A percentile compares a stretch with the other conserved stretches of the same genome.
phyloP scores from a whole-genome alignment of 257 asterid genomes.

The Rubia yunnanensis region DNA sequence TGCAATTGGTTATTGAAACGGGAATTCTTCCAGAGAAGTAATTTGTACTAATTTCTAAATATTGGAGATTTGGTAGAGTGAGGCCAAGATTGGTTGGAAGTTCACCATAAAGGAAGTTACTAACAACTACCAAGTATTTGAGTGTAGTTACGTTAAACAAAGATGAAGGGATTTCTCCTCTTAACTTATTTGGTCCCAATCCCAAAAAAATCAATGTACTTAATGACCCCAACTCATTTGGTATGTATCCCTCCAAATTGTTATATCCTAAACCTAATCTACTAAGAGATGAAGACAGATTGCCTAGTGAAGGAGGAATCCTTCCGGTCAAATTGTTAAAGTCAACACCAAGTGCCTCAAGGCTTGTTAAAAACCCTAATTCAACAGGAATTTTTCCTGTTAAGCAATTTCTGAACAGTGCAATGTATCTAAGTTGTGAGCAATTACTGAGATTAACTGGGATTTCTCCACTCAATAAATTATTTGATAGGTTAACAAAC shows the following conservation, averaged over 20 bases:
- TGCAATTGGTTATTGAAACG: neutral
- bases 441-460: neutral
- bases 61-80: slow-evolving; percentile 11
- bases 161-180: slow-evolving; percentile 5
- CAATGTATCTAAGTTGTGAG: neutral
- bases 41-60: neutral
- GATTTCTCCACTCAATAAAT: neutral
- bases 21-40: slow-evolving; percentile 1
- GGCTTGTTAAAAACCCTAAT: neutral
- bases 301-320: neutral
- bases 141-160: neutral
- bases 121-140: neutral
- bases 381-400: neutral
- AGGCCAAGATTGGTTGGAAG: slow-evolving; percentile 16
- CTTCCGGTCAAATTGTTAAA: neutral
- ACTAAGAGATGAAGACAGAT: neutral
- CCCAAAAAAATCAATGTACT: slow-evolving; percentile 4
- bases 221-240: slow-evolving; percentile 14
- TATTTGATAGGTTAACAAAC: neutral
- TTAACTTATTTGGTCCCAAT: slow-evolving; percentile 14
- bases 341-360: neutral
- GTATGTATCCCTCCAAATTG: neutral
- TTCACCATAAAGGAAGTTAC: slow-evolving; percentile 13
- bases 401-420: neutral
- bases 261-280: fast-evolving